phyloP scores from a whole-genome alignment of 208 protist species.

The Giardia duodenalis region DNA sequence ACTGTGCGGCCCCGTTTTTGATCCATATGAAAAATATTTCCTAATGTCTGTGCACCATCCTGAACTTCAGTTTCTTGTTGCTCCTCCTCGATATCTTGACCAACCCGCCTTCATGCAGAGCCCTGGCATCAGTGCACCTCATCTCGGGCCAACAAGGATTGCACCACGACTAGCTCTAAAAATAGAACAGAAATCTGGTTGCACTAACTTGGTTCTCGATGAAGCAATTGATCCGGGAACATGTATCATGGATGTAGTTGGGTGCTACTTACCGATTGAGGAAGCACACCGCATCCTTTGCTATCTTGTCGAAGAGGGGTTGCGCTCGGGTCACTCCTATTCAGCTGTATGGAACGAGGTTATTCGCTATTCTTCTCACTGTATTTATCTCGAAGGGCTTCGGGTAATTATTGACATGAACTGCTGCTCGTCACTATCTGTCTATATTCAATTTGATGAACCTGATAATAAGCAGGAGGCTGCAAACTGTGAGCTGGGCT shows the following conservation, averaged over 20 bases:
- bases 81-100: neutral
- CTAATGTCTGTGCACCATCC: neutral
- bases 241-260: neutral
- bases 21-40: neutral
- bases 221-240: neutral
- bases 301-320: neutral
- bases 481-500: neutral
- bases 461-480: neutral
- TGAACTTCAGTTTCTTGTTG: neutral
- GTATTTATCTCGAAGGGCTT: neutral
- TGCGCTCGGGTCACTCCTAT: neutral
- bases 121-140: neutral
- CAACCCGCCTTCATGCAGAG: neutral
- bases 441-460: neutral
- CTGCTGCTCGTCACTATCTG: neutral
- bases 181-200: neutral
- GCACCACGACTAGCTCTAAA: neutral
- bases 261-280: neutral
- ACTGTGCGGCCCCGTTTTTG: neutral
- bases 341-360: neutral
- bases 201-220: neutral
- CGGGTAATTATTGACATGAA: neutral
- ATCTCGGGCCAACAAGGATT: neutral
- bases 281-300: neutral
- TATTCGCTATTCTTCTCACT: neutral